Evolutionary conservation across 2,329 filamentous ascomycete species (phyloP).

Genomic region (Microcera coccophila): DNA sequence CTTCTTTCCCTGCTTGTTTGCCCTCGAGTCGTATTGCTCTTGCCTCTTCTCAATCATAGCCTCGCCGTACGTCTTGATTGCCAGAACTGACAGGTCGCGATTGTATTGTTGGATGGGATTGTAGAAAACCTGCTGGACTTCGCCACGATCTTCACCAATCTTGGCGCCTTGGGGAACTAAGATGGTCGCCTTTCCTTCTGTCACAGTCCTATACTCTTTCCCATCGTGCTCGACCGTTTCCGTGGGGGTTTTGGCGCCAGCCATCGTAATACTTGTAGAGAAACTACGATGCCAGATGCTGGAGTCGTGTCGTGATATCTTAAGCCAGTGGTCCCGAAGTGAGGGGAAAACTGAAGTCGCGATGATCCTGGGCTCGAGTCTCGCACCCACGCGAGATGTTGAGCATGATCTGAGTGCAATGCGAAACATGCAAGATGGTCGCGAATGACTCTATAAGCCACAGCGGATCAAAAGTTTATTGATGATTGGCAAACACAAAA

Average conservation of each 20-base stretch:
- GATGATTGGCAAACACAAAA: conserved; percentile 8
- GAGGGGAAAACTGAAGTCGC: conserved; percentile 1
- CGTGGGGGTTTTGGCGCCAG: conserved; percentile 12
- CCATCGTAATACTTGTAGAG: conserved; percentile 21
- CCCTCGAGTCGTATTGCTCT: conserved; percentile 40
- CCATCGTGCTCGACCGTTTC: conserved; percentile 37
- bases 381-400: conserved; percentile 14
- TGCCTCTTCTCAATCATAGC: conserved; percentile 50
- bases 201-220: conserved; percentile 49
- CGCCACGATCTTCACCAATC: conserved; percentile 50
- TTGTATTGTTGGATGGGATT: conserved; percentile 99
- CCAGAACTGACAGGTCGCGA: conserved; percentile 86
- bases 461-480: conserved; percentile 3
- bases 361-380: conserved; percentile 3
- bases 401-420: conserved; percentile 12
- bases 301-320: conserved; percentile 5
- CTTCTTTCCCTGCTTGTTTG: conserved; percentile 41
- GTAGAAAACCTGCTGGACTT: conserved; percentile 85
- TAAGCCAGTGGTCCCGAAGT: conserved; percentile 3
- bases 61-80: conserved; percentile 84
- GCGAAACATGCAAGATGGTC: conserved; percentile 17
- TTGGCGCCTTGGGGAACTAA: conserved; percentile 47
- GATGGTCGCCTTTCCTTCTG: conserved; percentile 56
- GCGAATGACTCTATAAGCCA: conserved; percentile 3
- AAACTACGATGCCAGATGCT: conserved; percentile 11